phyloP scores from a whole-genome alignment of 768 basidiomycete genomes.

The Auricularia cornea region DNA sequence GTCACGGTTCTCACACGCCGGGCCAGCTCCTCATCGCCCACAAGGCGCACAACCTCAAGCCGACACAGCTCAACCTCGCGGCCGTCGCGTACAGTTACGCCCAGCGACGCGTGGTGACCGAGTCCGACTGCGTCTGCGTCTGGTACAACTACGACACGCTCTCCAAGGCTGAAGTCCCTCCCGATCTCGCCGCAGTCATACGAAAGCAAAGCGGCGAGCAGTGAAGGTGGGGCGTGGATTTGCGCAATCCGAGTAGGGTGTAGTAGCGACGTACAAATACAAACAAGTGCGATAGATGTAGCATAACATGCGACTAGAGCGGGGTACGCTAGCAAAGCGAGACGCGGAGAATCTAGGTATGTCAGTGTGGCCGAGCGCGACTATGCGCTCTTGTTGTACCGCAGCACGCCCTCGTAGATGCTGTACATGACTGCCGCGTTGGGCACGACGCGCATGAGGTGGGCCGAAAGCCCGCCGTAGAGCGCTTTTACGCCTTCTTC shows the following conservation, averaged over 20 bases:
- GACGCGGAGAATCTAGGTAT: no score
- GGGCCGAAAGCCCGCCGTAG: constrained; percentile 89
- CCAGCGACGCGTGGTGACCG: constrained; percentile 9
- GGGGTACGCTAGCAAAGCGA: no score
- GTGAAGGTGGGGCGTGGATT: background rate
- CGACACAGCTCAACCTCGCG: constrained; percentile 8
- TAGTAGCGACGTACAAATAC: no score
- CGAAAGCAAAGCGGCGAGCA: background rate
- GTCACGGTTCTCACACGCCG: background rate
- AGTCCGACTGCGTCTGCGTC: background rate
- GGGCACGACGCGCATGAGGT: constrained; percentile 93
- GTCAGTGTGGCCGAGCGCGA: background rate
- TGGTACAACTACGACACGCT: constrained; percentile 13
- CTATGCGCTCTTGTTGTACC: constrained; percentile 32
- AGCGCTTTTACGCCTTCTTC: constrained; percentile 85
- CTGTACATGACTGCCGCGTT: constrained; percentile 97
- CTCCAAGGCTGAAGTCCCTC: constrained; percentile 3
- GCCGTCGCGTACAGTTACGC: constrained; percentile 9
- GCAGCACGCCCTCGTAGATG: constrained; percentile 80
- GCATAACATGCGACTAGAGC: no score
- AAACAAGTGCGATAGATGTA: no score
- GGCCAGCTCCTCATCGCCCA: constrained; percentile 5
- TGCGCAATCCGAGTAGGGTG: background rate
- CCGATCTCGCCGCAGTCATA: background rate
- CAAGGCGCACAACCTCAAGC: background rate